A percentile compares a stretch with the other conserved stretches of the same genome.
phyloP scores from a whole-genome alignment of 108 stramenopile genomes.

The Cyclostephanos tholiformis region DNA sequence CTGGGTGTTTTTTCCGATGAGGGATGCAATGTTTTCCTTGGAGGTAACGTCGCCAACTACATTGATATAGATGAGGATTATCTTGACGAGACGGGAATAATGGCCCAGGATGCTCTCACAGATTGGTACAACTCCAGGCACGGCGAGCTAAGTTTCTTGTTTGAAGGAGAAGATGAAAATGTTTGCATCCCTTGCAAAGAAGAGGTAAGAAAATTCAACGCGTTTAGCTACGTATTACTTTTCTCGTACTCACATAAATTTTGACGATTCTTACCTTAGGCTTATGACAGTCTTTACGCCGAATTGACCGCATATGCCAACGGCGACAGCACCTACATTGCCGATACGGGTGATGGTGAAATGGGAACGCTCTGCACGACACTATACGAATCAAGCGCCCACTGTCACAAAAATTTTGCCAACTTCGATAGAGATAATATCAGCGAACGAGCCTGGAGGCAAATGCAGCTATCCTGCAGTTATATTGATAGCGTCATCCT shows the following conservation, averaged over 20 bases:
- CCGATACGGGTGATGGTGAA: constrained; percentile 27
- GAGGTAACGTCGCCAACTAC: constrained; percentile 17
- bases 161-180: constrained; percentile 3
- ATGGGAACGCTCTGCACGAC: constrained; percentile 61
- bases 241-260: background rate
- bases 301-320: background rate
- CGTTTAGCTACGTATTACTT: background rate
- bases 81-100: constrained; percentile 15
- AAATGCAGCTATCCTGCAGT: constrained; percentile 60
- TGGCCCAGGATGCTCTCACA: constrained; percentile 32
- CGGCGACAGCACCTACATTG: background rate
- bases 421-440: constrained; percentile 29
- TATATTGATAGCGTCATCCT: constrained; percentile 72
- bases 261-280: background rate
- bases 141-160: constrained; percentile 8
- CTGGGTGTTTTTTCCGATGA: constrained; percentile 81
- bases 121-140: constrained; percentile 49
- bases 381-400: constrained; percentile 59
- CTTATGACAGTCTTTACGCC: background rate
- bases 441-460: constrained; percentile 15
- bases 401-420: constrained; percentile 67
- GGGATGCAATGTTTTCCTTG: constrained; percentile 68
- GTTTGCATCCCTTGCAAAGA: constrained; percentile 8
- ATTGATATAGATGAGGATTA: constrained; percentile 23
- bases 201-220: background rate